These are phyloP conservation scores for Ceratopteris richardii DNA, from an alignment of 75 land plant genomes.

Conservation along the genomic window DNA sequence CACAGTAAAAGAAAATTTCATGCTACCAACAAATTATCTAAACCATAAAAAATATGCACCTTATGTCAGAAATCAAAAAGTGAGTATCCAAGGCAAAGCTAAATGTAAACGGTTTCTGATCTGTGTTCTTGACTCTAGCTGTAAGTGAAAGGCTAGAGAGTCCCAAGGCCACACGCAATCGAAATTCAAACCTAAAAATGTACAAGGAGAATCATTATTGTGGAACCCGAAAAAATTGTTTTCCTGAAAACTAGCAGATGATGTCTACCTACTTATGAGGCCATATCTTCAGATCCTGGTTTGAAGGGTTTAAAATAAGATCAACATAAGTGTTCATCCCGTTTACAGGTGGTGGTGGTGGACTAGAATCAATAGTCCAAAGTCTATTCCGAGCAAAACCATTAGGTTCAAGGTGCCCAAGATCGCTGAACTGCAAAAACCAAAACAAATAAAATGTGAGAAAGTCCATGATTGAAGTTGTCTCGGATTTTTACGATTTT, in stretches of 20 bases:
- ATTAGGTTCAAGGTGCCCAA: slow-evolving; percentile 16
- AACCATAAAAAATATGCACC: too few relatives aligned
- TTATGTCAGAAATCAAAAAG: slow-evolving; percentile 33
- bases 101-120: slow-evolving; percentile 28
- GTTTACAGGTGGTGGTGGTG: slow-evolving; percentile 7
- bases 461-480: neutral
- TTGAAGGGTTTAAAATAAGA: slow-evolving; percentile 16
- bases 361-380: slow-evolving; percentile 17
- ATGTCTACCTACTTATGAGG: slow-evolving; percentile 18
- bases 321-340: slow-evolving; percentile 12
- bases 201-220: neutral
- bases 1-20: too few relatives aligned
- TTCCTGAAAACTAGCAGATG: too few relatives aligned
- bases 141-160: slow-evolving; percentile 23
- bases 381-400: slow-evolving; percentile 25
- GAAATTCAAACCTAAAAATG: slow-evolving; percentile 24
- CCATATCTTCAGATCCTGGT: slow-evolving; percentile 20
- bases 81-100: slow-evolving; percentile 33
- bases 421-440: slow-evolving; percentile 12
- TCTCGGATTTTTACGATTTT: too few relatives aligned
- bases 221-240: neutral
- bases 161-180: slow-evolving; percentile 27
- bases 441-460: neutral
- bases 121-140: slow-evolving; percentile 25
- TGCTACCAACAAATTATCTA: too few relatives aligned